Evolutionary conservation across 331 rosid genomes (phyloP).

Genomic region (Acacia pycnantha): DNA sequence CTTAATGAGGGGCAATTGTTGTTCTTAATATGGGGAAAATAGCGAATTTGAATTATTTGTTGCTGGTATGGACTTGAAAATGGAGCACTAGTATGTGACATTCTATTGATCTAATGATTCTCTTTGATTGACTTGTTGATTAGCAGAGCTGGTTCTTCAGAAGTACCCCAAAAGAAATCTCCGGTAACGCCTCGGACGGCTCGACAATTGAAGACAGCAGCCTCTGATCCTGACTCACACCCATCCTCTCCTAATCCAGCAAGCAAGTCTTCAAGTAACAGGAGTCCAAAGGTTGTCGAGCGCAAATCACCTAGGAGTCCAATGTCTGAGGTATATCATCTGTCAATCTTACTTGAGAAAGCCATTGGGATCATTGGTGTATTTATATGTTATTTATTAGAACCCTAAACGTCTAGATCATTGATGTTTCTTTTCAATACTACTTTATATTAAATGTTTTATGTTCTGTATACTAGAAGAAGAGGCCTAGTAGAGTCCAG

Average conservation of each 20-base stretch:
- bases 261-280: constrained; percentile 45
- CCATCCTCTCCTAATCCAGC: constrained; percentile 45
- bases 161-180: constrained; percentile 58
- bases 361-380: neutral
- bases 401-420: neutral
- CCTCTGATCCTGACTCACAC: constrained; percentile 40
- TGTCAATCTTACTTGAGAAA: neutral
- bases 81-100: neutral
- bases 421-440: neutral
- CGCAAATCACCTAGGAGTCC: constrained; percentile 56
- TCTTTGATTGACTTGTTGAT: neutral
- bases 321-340: constrained; percentile 47
- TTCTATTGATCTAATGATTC: neutral
- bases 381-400: neutral
- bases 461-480: constrained; percentile 39
- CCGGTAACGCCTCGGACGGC: constrained; percentile 52
- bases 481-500: constrained; percentile 43
- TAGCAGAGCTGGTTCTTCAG: constrained; percentile 49
- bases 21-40: neutral
- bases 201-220: constrained; percentile 42
- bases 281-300: constrained; percentile 51
- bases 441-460: neutral
- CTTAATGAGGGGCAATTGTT: too few species aligned
- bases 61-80: neutral
- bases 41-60: neutral